A percentile compares a stretch with the other conserved stretches of the same genome.
Conservation (phyloP, 2,329 filamentous ascomycete genomes). For the Epichloe uncinata region DNA sequence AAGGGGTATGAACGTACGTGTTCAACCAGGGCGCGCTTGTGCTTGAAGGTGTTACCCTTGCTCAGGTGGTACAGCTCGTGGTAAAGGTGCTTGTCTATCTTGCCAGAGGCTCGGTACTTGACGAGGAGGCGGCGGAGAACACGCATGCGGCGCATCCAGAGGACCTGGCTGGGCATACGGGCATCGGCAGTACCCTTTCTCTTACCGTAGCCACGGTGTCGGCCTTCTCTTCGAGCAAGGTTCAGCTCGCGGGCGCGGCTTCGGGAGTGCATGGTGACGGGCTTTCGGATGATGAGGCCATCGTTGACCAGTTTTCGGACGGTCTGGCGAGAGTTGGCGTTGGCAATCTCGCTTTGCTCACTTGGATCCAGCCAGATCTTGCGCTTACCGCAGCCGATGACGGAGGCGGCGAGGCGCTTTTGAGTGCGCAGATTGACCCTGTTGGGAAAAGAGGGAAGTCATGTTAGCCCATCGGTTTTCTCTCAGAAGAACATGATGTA, state of each 20-base stretch:
- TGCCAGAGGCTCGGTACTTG: conserved; percentile 99
- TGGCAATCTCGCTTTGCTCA: conserved; percentile 98
- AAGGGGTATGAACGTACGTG: conserved; percentile 60
- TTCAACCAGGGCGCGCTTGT: conserved; percentile 99
- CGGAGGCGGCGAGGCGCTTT: conserved; percentile 97
- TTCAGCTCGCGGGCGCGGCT: conserved; percentile 90
- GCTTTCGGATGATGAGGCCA: conserved; percentile 99
- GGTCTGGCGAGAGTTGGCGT: conserved; percentile 99
- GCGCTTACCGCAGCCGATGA: conserved; percentile 98
- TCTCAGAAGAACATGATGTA: no score
- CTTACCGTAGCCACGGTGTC: conserved; percentile 99
- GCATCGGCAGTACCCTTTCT: conserved; percentile 99
- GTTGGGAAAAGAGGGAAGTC: conserved; percentile 12
- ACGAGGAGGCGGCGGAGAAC: conserved; percentile 97
- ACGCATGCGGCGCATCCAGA: conserved; percentile 99
- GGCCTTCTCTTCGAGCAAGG: conserved; percentile 84
- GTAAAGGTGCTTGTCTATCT: conserved; percentile 99
- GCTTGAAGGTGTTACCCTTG: conserved; percentile 99
- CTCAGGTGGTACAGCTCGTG: conserved; percentile 99
- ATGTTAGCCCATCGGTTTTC: conserved; percentile 15
- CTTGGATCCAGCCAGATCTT: conserved; percentile 99
- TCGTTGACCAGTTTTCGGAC: conserved; percentile 99
- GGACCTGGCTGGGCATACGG: conserved; percentile 95
- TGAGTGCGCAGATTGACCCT: conserved; percentile 99
- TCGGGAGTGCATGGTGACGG: conserved; percentile 99